Conservation (phyloP, 2,329 filamentous ascomycete species). For the Blumeria graminis region DNA sequence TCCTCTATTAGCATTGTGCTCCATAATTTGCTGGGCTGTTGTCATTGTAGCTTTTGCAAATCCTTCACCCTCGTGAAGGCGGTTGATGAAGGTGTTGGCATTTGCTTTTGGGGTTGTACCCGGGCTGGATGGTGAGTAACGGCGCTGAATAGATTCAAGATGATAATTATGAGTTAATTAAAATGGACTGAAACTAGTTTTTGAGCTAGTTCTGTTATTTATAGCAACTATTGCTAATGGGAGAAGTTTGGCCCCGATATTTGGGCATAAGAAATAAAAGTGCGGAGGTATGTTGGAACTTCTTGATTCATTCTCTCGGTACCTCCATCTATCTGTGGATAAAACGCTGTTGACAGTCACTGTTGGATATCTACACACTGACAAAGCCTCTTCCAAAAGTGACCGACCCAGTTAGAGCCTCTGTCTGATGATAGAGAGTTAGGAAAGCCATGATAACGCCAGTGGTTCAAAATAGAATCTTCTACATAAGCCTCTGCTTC, state of each 20-base stretch:
- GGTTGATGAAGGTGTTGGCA: not conserved
- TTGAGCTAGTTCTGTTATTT: not conserved
- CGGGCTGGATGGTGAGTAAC: not conserved
- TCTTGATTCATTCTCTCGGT: slow-evolving; percentile 2
- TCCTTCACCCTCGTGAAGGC: not conserved
- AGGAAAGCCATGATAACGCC: not conserved
- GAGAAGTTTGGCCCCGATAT: slow-evolving; percentile 1
- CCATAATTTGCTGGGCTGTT: not conserved
- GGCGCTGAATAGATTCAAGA: not conserved
- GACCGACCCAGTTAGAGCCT: not conserved
- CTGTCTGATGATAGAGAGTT: not conserved
- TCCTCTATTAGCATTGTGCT: not conserved
- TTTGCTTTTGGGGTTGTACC: not conserved
- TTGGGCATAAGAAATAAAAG: slow-evolving; percentile 3
- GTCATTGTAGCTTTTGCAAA: not conserved
- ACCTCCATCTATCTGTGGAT: not conserved
- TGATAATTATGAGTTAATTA: not conserved
- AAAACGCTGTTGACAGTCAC: not conserved
- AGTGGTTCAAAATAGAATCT: not conserved
- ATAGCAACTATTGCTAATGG: not conserved
- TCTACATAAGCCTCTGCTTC: not conserved
- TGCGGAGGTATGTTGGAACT: slow-evolving; percentile 1
- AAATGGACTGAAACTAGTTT: not conserved
- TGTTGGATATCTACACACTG: not conserved
- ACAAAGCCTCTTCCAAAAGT: not conserved